Base-by-base conservation (phyloP, 2,329 filamentous ascomycete genomes). In the Aureobasidium namibiae region DNA sequence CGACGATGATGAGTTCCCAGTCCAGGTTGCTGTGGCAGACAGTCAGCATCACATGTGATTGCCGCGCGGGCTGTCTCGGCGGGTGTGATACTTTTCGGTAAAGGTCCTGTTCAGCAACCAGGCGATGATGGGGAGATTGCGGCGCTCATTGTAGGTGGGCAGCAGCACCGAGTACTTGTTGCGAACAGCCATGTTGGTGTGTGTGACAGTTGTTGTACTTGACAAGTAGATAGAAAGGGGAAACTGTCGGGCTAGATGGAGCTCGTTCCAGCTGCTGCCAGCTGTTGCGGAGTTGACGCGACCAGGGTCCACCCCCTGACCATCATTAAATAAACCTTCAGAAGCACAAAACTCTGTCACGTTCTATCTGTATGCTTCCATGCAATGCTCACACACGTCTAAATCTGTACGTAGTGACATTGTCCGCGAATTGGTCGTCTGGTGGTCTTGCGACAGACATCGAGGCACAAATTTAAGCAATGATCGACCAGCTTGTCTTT, bases 141-240 rank as follows among this genome's bases (percentile, higher is more conserved):
- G 86, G 72, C 94, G 90, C 83, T 99, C 94, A 75, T 99, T 97
- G 84, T 96, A 99, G 63, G 94, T 99, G 60, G 94, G 94, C 65
- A 99, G 85, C 72, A 99, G 92, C 72, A 99, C 87, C 66, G 92
- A 96, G 82, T 96, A 99, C 78, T 92, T 95, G 81, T 94, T 81
- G 65, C 80, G 77, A 50, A 73, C 66, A 50, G 73, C 68, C 70
- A 72, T 74, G 39, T 50, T 65, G 52, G 33, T 31, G 9, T 6
- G 14, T 29, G 26, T 26, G 23, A 14, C 8, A 26, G 26, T 46
- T 41, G 44, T 24, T 23, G 44, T 45, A 48, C 9, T 42, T 21
- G 34, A 13, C 14, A 26, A 16, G 29, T 23, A 33, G 39, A 8
- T 7, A 42, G 42, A 57, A 48, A 48, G 54, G 54, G n/a, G 54